Evolutionary conservation across 177 flowering plant species (phyloP).

Genomic region (Vitis hybrid): DNA sequence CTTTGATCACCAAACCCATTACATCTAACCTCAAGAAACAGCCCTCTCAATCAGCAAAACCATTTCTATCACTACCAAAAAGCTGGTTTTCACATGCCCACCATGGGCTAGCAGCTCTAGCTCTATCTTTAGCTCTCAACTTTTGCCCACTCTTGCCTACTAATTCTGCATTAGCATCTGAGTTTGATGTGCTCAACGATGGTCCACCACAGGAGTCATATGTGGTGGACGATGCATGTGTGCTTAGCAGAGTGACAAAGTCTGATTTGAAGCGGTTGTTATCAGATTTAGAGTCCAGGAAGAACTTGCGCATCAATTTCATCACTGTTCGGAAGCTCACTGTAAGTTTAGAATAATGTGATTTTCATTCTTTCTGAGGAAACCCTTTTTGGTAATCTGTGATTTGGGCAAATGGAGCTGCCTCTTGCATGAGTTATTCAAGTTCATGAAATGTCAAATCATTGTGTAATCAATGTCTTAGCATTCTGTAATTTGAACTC

Average conservation of each 20-base stretch:
- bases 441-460: too few relatives aligned
- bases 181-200: slow-evolving; percentile 80
- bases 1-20: slow-evolving; percentile 33
- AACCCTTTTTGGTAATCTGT: not conserved
- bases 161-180: slow-evolving; percentile 66
- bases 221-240: slow-evolving; percentile 92
- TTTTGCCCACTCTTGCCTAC: slow-evolving; percentile 45
- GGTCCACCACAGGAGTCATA: slow-evolving; percentile 80
- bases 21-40: slow-evolving; percentile 40
- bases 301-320: slow-evolving; percentile 69
- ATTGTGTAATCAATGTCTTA: too few relatives aligned
- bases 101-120: slow-evolving; percentile 86
- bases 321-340: slow-evolving; percentile 93
- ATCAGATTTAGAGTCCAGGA: slow-evolving; percentile 85
- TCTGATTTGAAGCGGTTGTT: slow-evolving; percentile 79
- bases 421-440: too few relatives aligned
- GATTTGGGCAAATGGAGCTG: too few relatives aligned
- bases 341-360: slow-evolving; percentile 43
- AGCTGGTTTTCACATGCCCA: slow-evolving; percentile 62
- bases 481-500: too few relatives aligned
- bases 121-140: slow-evolving; percentile 74
- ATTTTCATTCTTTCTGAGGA: not conserved
- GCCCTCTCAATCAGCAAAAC: slow-evolving; percentile 13
- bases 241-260: slow-evolving; percentile 82
- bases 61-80: slow-evolving; percentile 35